Evolutionary conservation across 2,329 filamentous ascomycete species (phyloP), one percentile per base, ranked within the genome.

Genomic region (Fusarium sambucinum): DNA sequence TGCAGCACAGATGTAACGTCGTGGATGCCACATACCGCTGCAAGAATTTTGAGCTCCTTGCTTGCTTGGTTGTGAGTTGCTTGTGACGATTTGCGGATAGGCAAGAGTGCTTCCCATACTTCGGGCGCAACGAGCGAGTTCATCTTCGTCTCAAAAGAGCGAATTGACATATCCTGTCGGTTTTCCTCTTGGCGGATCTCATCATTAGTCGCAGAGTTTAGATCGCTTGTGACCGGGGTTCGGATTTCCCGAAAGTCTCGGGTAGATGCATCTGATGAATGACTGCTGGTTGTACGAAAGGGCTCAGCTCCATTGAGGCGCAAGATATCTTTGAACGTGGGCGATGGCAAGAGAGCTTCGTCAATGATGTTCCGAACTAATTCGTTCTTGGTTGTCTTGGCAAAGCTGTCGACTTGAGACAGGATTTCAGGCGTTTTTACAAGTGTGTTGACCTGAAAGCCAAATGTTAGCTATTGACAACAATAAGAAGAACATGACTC

Each of bases 401-500:
- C 21, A 1, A 51, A 25, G 14, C 3, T 5, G 0, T 52, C n/a
- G 1, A 52, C 3, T 17, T 41, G 8, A 13, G 17, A 25, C 1
- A 56, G 17, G 1, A 56, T 23, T 1, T 25, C 19, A 3, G 54
- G 53, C 1, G 23, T 17, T 8, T 16, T 47, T 5, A 10, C 9
- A 1, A 55, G 27, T 5, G 14, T n/a, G 8, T 40, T 21, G 4
- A 27, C 33, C 53, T 55, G 1, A 10, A 10, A 2, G 8, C 8
- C 2, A 27, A 1, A 21, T 2, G 25, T 55, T 7, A 50, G 25
- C 12, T 0, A 6, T 2, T 0, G 37, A 3, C 6, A 2, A 27
- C 8, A 6, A 2, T 0, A 0, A 19, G 0, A 12, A 6, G 8
- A 3, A 2, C 3, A 25, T 1, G 6, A 35, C 54, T 33, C 13